Percentiles rank a stretch among this genome's conserved stretches.
These are phyloP conservation scores for Trichoderma sp. DNA, from an alignment of 2,329 filamentous ascomycete genomes.

Conservation along the genomic window DNA sequence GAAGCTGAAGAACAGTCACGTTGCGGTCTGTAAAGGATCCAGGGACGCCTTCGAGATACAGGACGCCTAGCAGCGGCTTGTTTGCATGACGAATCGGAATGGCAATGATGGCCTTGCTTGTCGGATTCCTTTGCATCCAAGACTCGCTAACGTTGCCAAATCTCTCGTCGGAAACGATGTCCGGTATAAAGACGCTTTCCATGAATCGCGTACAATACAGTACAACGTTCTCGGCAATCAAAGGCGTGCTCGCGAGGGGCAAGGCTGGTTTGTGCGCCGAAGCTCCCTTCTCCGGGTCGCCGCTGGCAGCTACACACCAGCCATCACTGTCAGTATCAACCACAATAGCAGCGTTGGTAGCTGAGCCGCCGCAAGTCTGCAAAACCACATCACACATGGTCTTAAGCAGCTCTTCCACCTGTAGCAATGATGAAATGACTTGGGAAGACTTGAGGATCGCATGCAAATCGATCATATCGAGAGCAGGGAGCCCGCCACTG, in stretches of 20 bases:
- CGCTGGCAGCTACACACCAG: constrained; percentile 73
- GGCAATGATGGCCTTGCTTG: constrained; percentile 73
- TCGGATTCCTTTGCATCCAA: constrained; percentile 66
- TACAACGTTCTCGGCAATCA: constrained; percentile 74
- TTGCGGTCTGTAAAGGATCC: constrained; percentile 76
- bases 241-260: constrained; percentile 60
- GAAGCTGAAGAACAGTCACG: constrained; percentile 62
- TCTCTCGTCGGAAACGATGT: constrained; percentile 71
- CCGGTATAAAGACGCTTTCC: constrained; percentile 70
- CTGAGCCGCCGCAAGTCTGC: constrained; percentile 69
- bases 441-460: constrained; percentile 77
- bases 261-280: constrained; percentile 64
- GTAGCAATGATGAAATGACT: constrained; percentile 73
- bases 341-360: constrained; percentile 69
- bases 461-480: constrained; percentile 80
- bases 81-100: constrained; percentile 73
- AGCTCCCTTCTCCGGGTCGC: constrained; percentile 66
- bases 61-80: constrained; percentile 66
- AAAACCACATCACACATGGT: constrained; percentile 81
- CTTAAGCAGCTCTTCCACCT: constrained; percentile 71
- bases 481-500: constrained; percentile 63
- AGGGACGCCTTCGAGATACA: constrained; percentile 73
- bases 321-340: constrained; percentile 61
- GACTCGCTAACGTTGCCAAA: constrained; percentile 71
- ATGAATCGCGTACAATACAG: constrained; percentile 74